Evolutionary conservation across 2,329 filamentous ascomycete species (phyloP), one percentile per base, ranked within the genome.

Genomic region (Pestalotiopsis fici): DNA sequence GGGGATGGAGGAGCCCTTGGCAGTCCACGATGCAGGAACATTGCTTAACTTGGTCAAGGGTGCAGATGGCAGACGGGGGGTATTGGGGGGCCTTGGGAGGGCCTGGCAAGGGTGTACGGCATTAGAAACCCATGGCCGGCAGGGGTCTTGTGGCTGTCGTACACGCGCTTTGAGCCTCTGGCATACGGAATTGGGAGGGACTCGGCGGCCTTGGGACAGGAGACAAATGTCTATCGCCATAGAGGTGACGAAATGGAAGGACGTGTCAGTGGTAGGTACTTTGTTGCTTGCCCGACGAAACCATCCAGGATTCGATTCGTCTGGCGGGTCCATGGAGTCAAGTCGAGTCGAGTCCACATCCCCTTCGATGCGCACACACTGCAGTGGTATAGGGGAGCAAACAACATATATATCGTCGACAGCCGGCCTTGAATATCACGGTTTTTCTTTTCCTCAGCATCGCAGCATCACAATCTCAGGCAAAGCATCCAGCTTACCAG

Each of bases 361-460:
- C 47, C 23, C 59, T 39, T 62, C 27, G 7, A 50, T 43, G 59
- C 31, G 11, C 31, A 35, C 31, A 35, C 31, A 35, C 21, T 50
- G 37, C 31, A 2, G 35, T 54, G 39, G 56, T 59, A 31, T 35
- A 54, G 31, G 43, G 54, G 63, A n/a, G 37, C 21, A 18, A 37
- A 59, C 25, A 55, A 18, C 57, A 37, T 65, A 68, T 68, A 68
- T 68, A 68, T 65, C 55, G 59, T 68, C 39, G 64, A 25, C 66
- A 55, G n/a, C 37, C 64, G 39, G 64, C 56, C 43, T 18, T 28
- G 31, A 23, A 37, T 28, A 23, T 54, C 27, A 54, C 28, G 15
- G 59, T 39, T 60, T 64, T 62, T 60, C 59, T 64, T 35, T 21
- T 50, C 43, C 43, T 50, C 43, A 50, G 43, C 43, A 57, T 27